These are phyloP conservation scores for Tulasnella sp. DNA, from an alignment of 768 basidiomycete genomes.

Conservation along the genomic window DNA sequence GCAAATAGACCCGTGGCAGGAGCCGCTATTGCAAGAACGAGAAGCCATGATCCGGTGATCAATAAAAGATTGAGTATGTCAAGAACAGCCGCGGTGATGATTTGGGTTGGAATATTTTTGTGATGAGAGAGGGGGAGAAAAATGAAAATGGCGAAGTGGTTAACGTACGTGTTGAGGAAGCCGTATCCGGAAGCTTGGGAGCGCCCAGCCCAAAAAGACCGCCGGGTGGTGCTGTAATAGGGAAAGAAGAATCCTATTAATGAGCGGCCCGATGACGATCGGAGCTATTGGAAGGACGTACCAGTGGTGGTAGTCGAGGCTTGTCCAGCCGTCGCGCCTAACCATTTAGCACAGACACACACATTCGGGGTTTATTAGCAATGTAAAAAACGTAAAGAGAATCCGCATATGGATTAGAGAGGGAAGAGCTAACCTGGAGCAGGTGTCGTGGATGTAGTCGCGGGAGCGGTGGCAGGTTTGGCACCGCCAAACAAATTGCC, in stretches of 20 bases:
- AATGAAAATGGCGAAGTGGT: not conserved
- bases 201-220: not conserved
- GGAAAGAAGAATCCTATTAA: not conserved
- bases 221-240: not conserved
- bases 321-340: not conserved
- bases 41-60: not conserved
- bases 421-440: not conserved
- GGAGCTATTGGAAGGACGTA: not conserved
- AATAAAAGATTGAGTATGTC: not conserved
- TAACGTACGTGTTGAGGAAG: not conserved
- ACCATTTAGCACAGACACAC: conserved; percentile 1
- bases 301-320: not conserved
- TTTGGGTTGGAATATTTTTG: not conserved
- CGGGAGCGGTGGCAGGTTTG: not conserved
- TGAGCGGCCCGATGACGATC: not conserved
- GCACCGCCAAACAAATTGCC: conserved; percentile 17
- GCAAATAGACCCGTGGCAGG: conserved; percentile 2
- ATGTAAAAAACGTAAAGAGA: not conserved
- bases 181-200: not conserved
- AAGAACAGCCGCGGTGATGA: not conserved
- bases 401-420: not conserved
- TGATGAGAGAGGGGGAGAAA: not conserved
- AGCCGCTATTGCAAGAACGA: not conserved
- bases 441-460: not conserved
- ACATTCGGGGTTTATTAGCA: not conserved